Evolutionary conservation across 345 rosid species (phyloP), one percentile per base, ranked within the genome.

Genomic region (Orychophragmus violaceus): DNA sequence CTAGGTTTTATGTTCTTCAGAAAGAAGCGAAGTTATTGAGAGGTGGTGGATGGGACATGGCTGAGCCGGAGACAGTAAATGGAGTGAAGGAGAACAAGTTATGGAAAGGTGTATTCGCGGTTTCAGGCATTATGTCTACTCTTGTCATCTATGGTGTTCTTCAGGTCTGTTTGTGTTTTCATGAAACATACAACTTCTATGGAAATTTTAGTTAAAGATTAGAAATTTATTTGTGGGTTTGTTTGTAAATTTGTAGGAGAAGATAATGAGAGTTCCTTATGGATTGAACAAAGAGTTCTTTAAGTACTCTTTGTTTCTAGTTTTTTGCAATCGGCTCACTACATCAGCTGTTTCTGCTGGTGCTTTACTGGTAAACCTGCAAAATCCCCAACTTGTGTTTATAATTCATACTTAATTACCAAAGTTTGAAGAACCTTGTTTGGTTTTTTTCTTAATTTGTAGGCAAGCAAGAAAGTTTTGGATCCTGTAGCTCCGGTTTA

Each of bases 401-500:
- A 3, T 41, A 23, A 28, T 72, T 50, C 17, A 8, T 46, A 8
- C 51, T 46, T 36, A 1, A 4, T 27, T 10, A 48, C 53, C 6
- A 0, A 49, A 14, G 33, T 30, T 41, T 19, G 2, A 22, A 50
- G 6, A 55, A 24, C 9, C 6, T 3, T 27, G 3, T 54, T 57
- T 35, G 21, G 28, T 3, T 24, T 64, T 29, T 58, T 3, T 32
- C 2, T 27, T 21, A 1, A 14, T 17, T 17, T 54, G 12, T 75
- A 93, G 98, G 90, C 82, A 3, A 93, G 96, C 75, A 84, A 80
- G 79, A 86, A 86, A 75, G 83, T 83, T 32, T 68, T 93, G 88
- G 80, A 83, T 77, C 97, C 96, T 74, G 96, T 88, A 71, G 96
- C 98, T 77, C 97, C 98, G 0, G 72, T 93, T 74, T 86, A 90